Evolutionary conservation across 495 filamentous ascomycete genomes (phyloP).

Genomic region (Tuber magnatum): DNA sequence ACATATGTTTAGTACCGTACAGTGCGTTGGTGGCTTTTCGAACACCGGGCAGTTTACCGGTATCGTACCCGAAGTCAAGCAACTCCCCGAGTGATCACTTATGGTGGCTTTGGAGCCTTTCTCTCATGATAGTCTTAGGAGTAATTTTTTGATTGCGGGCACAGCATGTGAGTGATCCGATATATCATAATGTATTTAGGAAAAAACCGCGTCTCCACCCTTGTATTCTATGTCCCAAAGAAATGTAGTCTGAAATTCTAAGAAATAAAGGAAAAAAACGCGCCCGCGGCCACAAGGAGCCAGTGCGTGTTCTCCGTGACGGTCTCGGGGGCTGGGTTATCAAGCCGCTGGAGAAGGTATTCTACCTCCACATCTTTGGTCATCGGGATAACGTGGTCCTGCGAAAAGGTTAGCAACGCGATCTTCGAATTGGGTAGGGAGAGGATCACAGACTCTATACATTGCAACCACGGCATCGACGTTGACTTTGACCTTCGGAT

Average conservation of each 20-base stretch:
- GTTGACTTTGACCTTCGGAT: slow-evolving; percentile 64
- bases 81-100: background rate
- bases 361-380: slow-evolving; percentile 98
- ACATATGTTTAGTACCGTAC: background rate
- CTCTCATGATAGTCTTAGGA: background rate
- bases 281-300: background rate
- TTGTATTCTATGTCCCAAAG: background rate
- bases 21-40: background rate
- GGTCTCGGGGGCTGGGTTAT: slow-evolving; percentile 38
- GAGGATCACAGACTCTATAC: slow-evolving; percentile 60
- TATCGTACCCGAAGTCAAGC: background rate
- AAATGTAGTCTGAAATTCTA: background rate
- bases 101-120: background rate
- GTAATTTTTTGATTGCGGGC: background rate
- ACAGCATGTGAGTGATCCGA: background rate
- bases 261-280: background rate
- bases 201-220: background rate
- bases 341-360: slow-evolving; percentile 87
- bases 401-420: background rate
- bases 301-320: background rate
- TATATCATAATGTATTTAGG: background rate
- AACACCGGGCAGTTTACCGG: background rate
- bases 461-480: slow-evolving; percentile 86
- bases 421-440: background rate
- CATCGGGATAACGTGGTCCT: slow-evolving; percentile 88